Percentiles rank a stretch among this genome's conserved stretches.
Evolutionary conservation across 1,139 yeast genomes (phyloP).

Genomic region (Taiozyma sp.): DNA sequence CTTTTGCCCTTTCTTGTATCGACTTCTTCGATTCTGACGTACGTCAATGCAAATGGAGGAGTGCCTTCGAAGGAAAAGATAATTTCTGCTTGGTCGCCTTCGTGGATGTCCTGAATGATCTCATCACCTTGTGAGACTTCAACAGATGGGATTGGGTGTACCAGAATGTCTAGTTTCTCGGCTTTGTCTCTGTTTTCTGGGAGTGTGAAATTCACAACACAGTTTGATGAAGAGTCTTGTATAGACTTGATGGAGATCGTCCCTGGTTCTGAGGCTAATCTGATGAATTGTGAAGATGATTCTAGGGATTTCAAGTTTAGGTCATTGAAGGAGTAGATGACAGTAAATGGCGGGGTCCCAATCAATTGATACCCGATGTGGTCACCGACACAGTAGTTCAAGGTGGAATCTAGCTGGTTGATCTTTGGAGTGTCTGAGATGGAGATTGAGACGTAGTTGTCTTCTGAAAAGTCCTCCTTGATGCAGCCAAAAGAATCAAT

Average conservation of each 20-base stretch:
- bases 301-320: constrained; percentile 55
- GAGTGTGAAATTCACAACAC: constrained; percentile 55
- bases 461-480: constrained; percentile 34
- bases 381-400: constrained; percentile 86
- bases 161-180: constrained; percentile 42
- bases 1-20: constrained; percentile 28
- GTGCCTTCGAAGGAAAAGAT: constrained; percentile 61
- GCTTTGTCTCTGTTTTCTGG: constrained; percentile 30
- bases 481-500: constrained; percentile 70
- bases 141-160: constrained; percentile 89
- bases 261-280: constrained; percentile 84
- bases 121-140: constrained; percentile 75
- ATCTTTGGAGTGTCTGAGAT: constrained; percentile 78
- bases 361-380: constrained; percentile 68
- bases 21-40: constrained; percentile 44
- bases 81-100: constrained; percentile 80
- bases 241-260: constrained; percentile 59
- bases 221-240: constrained; percentile 71
- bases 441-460: constrained; percentile 39
- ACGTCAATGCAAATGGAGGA: constrained; percentile 61
- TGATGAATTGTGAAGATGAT: constrained; percentile 46
- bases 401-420: constrained; percentile 33
- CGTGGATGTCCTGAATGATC: constrained; percentile 78
- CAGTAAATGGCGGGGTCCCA: constrained; percentile 76
- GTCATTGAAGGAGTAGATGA: constrained; percentile 70